Evolutionary conservation across 495 filamentous ascomycete genomes (phyloP), one percentile per base, ranked within the genome.

Genomic region (Aspergillus mulundensis): DNA sequence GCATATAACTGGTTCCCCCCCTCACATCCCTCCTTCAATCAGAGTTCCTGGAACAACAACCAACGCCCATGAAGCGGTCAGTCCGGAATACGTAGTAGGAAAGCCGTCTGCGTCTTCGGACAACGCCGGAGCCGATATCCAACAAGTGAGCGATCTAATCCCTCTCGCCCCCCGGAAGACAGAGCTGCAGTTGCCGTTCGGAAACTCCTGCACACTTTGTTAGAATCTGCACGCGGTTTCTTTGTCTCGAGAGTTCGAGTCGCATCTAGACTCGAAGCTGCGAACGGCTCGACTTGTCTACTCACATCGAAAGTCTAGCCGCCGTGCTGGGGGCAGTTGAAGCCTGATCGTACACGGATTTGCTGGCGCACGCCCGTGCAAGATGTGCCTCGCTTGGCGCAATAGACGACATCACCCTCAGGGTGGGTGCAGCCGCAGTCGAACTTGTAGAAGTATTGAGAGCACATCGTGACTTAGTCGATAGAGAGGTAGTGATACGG

Each of bases 401-500:
- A 77, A 46, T 58, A 62, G 21, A 76, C 70, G 1, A 74, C 61
- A 14, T 67, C 72, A 1, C 61, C 68, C 51, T 75, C 68, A n/a
- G 67, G 59, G 40, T 67, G 43, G 20, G 61, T 63, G 60, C 73
- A 77, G 23, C 72, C 72, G 56, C 73, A 77, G 57, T 73, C 72
- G 61, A 72, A 77, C 20, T 71, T 58, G 62, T 69, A 66, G 55
- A 72, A 73, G 55, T 76, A 77, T 38, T 72, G 51, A 2, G 69
- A 75, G 50, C 73, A 76, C 73, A 76, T 56, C 21, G 43, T 24
- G 32, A n/a, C 25, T 32, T 11, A 8, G 19, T 32, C 8, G n/a
- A 19, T 32, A 38, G 41, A 4, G n/a, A n/a, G n/a, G n/a, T 24
- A 24, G 20, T 8, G 39, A 23, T 56, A 15, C 40, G 32, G 53